phyloP scores from a whole-genome alignment of 1,284 basidiomycete genomes.

The Neolentinus lepideus region DNA sequence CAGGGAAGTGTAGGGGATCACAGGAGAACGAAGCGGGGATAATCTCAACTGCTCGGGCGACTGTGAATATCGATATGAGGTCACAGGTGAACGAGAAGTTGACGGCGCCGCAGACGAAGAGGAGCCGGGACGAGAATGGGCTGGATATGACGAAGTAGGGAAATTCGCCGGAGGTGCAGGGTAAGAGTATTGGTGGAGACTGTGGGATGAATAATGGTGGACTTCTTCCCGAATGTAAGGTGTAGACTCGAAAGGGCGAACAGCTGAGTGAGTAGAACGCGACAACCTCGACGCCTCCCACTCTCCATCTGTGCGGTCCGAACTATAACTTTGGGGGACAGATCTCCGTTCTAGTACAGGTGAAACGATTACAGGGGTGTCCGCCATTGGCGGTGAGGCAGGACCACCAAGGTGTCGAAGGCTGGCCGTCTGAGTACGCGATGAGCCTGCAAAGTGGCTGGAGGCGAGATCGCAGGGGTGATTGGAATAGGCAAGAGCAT shows the following conservation, averaged over 20 bases:
- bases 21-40: neutral
- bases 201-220: neutral
- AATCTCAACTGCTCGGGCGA: constrained; percentile 1
- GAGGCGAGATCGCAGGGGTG: neutral
- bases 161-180: neutral
- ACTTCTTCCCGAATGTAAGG: neutral
- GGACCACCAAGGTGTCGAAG: neutral
- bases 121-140: neutral
- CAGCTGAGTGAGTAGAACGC: neutral
- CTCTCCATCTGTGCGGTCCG: neutral
- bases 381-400: neutral
- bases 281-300: neutral
- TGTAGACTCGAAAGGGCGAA: neutral
- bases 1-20: neutral
- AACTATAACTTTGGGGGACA: neutral
- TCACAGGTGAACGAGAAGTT: neutral
- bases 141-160: neutral
- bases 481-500: neutral
- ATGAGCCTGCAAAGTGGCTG: neutral
- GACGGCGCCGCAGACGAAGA: constrained; percentile 2
- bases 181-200: neutral
- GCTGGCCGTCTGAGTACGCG: neutral
- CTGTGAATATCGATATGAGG: neutral
- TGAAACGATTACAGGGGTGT: neutral
- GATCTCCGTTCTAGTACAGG: neutral